A percentile compares a stretch with the other conserved stretches of the same genome.
Evolutionary conservation across 768 basidiomycete species (phyloP).

Genomic region (Serendipita vermifera): DNA sequence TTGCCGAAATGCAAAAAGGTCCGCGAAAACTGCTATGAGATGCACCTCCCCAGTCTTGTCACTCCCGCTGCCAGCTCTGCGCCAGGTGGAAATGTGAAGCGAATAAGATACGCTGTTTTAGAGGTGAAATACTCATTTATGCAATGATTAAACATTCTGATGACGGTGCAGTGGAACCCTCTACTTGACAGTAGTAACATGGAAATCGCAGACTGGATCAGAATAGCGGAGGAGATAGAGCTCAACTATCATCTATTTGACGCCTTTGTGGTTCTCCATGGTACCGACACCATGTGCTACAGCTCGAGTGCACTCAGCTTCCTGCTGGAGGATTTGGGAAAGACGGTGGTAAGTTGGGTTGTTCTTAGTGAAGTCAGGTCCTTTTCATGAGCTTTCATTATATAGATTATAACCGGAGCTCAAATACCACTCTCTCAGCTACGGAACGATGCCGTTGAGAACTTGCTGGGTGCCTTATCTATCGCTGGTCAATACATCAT

Average conservation of each 20-base stretch:
- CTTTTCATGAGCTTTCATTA: not conserved
- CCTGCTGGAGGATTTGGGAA: conserved; percentile 82
- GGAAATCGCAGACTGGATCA: conserved; percentile 51
- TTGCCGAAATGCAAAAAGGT: conserved; percentile 29
- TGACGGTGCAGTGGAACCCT: conserved; percentile 61
- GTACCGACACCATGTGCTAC: conserved; percentile 87
- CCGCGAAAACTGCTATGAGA: conserved; percentile 55
- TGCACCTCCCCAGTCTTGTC: conserved; percentile 58
- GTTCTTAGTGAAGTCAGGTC: no score
- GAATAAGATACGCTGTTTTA: conserved; percentile 73
- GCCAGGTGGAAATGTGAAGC: conserved; percentile 49
- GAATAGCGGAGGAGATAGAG: conserved; percentile 79
- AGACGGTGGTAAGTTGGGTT: conserved; percentile 64
- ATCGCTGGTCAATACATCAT: conserved; percentile 87
- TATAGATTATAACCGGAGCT: conserved; percentile 77
- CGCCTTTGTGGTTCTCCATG: conserved; percentile 82
- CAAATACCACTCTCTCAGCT: conserved; percentile 87
- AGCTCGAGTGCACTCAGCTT: conserved; percentile 83
- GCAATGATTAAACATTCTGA: conserved; percentile 10
- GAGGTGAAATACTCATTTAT: conserved; percentile 39
- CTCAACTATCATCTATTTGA: conserved; percentile 79
- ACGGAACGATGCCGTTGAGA: conserved; percentile 90
- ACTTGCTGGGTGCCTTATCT: conserved; percentile 75
- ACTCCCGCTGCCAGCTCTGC: conserved; percentile 54
- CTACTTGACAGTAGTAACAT: conserved; percentile 83